Evolutionary conservation across 2,329 filamentous ascomycete species (phyloP), one percentile per base, ranked within the genome.

Genomic region (Phialophora tarda): DNA sequence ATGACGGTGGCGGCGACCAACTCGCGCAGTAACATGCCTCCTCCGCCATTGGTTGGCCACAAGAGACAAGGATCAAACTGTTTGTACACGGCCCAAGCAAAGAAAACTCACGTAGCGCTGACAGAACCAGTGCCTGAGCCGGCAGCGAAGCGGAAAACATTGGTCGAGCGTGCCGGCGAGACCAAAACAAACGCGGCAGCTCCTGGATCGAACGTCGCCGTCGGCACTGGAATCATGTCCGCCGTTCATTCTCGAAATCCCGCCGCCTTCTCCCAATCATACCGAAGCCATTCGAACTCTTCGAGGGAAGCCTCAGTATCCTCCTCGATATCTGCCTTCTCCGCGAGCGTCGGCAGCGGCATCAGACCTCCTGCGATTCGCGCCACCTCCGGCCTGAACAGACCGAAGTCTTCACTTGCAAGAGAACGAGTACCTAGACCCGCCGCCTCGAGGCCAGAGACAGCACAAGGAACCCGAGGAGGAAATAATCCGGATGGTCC

Each of bases 121-220:
- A 66, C 70, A 30, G 63, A 48, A 38, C 51, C 62, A 88, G 86
- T 82, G 59, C 71, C 78, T 24, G 82, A 86, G 72, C 82, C 87
- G 23, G 83, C 87, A 58, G 73, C 86, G 2, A 90, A 90, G 77
- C 82, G 88, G 64, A 87, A 87, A 73, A 86, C 85, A 14, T 77
- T 88, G 28, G 77, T 77, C 23, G 85, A 89, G 63, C 81, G 81
- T 70, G 85, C 83, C 34, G 83, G 77, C 67, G 86, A 89, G 66
- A 83, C 77, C 65, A 76, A 78, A 53, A 75, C 81, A 14, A 75
- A 77, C 58, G 74, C 77, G 34, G 75, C 79, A 66, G 78, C 81
- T 63, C 79, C 79, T 41, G 76, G 77, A 58, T 81, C 77, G 62
- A 74, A 77, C 63, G 82, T 81, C 70, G 76, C 80, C 47, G 75